phyloP scores from a whole-genome alignment of 345 rosid species.

The Populus deltoides region DNA sequence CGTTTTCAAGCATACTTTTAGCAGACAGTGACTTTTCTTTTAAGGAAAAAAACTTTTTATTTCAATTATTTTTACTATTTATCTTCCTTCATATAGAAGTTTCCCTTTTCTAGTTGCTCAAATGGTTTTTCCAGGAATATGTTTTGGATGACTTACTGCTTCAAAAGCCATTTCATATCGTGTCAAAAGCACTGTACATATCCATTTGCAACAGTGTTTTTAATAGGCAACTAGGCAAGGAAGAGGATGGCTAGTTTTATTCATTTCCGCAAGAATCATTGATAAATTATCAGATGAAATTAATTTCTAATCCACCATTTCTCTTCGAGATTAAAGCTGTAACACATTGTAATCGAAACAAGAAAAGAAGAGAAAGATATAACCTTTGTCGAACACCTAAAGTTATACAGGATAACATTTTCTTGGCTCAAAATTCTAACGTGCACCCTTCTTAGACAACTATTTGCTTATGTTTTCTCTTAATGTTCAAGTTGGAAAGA shows the following conservation, averaged over 20 bases:
- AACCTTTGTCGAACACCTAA: no score
- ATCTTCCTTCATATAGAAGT: background rate
- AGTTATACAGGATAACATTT: no score
- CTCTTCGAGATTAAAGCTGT: no score
- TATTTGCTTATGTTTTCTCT: background rate
- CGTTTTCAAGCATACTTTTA: constrained; percentile 16
- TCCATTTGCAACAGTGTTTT: background rate
- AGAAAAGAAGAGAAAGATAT: no score
- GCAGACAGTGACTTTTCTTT: constrained; percentile 9
- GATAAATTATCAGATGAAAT: background rate
- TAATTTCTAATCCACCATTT: no score
- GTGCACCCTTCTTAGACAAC: background rate
- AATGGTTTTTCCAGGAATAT: background rate
- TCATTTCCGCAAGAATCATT: background rate
- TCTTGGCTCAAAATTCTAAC: no score
- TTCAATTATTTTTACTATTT: background rate
- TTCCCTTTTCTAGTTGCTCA: background rate
- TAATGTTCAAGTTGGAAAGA: background rate
- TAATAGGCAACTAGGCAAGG: background rate
- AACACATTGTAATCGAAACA: no score
- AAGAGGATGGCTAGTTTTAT: background rate
- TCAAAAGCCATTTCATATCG: background rate
- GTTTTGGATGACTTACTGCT: background rate
- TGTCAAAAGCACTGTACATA: background rate
- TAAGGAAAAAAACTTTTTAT: background rate